A percentile compares a stretch with the other conserved stretches of the same genome.
phyloP scores from a whole-genome alignment of 1,139 yeast species.

The Debaryomycetaceae sp. region DNA sequence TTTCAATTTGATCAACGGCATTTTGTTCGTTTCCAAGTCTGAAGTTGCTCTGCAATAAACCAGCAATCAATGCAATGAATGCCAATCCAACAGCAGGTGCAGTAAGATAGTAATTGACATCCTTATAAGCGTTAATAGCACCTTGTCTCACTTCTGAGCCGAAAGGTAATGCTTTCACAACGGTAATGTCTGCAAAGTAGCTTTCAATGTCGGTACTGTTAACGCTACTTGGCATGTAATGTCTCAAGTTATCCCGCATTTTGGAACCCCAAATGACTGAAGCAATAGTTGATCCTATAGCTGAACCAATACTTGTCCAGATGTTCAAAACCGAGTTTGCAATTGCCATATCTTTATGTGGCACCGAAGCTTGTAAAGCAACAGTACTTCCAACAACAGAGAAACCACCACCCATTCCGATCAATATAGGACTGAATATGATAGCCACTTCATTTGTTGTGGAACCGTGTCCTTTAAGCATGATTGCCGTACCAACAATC shows the following conservation, averaged over 20 bases:
- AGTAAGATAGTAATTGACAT: conserved; percentile 18
- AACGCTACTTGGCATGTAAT: conserved; percentile 17
- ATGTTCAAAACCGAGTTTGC: conserved; percentile 42
- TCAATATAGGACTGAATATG: conserved; percentile 18
- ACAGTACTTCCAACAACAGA: conserved; percentile 27
- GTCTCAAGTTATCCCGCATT: conserved; percentile 26
- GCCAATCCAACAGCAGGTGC: conserved; percentile 21
- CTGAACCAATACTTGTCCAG: conserved; percentile 40
- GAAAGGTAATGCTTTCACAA: conserved; percentile 14
- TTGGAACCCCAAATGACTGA: conserved; percentile 48
- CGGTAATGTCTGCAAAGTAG: conserved; percentile 14
- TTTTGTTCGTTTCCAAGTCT: conserved; percentile 30
- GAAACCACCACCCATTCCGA: conserved; percentile 30
- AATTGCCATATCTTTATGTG: conserved; percentile 46
- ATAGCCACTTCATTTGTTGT: conserved; percentile 16
- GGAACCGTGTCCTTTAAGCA: conserved; percentile 13
- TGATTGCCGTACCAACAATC: conserved; percentile 24
- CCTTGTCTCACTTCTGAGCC: conserved; percentile 23
- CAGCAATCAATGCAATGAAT: conserved; percentile 18
- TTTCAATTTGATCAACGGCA: conserved; percentile 16
- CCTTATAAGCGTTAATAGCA: conserved; percentile 24
- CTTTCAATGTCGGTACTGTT: conserved; percentile 11
- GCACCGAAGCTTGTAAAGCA: conserved; percentile 34
- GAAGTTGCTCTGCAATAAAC: conserved; percentile 29
- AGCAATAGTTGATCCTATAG: conserved; percentile 42